Percentiles rank a stretch among this genome's conserved stretches.
Evolutionary conservation across 805 yeast species (phyloP).

Genomic region (Isabelozyma heimii): DNA sequence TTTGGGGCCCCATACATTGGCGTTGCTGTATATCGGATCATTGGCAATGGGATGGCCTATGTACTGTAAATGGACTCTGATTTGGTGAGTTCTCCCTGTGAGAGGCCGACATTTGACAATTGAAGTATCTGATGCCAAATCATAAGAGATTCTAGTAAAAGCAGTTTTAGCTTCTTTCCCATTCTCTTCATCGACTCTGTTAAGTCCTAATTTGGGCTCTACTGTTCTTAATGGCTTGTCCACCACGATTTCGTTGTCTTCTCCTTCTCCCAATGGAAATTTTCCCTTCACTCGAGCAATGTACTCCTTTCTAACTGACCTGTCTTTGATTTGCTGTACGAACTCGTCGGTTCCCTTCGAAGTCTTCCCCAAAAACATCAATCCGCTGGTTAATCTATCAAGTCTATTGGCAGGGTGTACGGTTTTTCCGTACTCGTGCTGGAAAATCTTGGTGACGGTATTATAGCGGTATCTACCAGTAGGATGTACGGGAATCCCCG

Average conservation of each 20-base stretch:
- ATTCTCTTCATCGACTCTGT: conserved; percentile 44
- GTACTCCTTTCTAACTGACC: conserved; percentile 78
- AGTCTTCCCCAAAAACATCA: conserved; percentile 86
- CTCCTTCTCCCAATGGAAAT: conserved; percentile 51
- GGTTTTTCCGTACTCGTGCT: conserved; percentile 60
- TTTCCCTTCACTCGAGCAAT: conserved; percentile 85
- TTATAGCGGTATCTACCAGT: conserved; percentile 80
- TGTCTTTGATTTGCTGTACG: conserved; percentile 66
- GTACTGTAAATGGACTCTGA: conserved; percentile 86
- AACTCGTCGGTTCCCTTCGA: conserved; percentile 75
- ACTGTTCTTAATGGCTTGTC: conserved; percentile 68
- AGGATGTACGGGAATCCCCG: conserved; percentile 95
- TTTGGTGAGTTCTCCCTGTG: conserved; percentile 95
- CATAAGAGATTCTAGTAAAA: conserved; percentile 66
- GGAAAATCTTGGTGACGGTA: conserved; percentile 73
- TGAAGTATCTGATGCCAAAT: conserved; percentile 52
- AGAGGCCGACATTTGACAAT: conserved; percentile 81
- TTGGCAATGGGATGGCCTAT: conserved; percentile 49
- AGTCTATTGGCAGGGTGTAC: conserved; percentile 84
- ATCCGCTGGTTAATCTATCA: conserved; percentile 88
- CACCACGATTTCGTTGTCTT: conserved; percentile 45
- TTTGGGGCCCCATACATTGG: conserved; percentile 71
- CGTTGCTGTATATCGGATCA: conserved; percentile 78
- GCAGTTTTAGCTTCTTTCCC: conserved; percentile 74
- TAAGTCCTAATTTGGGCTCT: conserved; percentile 72